Base-by-base conservation (phyloP, 345 rosid genomes). In the Rhizophora apiculata region DNA sequence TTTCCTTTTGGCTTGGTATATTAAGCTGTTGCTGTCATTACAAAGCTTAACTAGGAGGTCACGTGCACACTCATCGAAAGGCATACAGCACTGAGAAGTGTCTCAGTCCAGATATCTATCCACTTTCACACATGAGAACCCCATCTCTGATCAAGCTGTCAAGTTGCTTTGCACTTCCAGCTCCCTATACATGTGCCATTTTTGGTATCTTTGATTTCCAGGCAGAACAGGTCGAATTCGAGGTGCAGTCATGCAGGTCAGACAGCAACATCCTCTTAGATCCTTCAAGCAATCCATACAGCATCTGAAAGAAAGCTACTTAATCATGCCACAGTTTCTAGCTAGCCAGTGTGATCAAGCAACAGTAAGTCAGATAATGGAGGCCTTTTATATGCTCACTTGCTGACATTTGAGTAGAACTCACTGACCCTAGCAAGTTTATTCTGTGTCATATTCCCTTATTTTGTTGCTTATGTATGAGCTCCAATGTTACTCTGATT, bases 201-300 rank as follows among this genome's bases (percentile, higher is more conserved):
- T 95, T 72, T 79, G 61, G 82, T 90, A 95, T 87, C 99, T 86
- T 67, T 90, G 87, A 70, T 80, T 63, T 34, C 88, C 91, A 54
- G 89, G 86, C 65, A 95, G 83, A 74, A 88, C 77, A 29, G 99
- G 97, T 76, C 99, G 85, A 68, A 83, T 78, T 49, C 97, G 92
- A 61, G 89, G 84, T 32, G 96, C 94, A 63, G 81, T 76, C 5
- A 77, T 83, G 80, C 96, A 95, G 70, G 73, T 68, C 32, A 76
- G 78, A 80, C 92, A 76, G 82, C 98, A 92, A 49, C 99, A 88
- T 43, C 97, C 99, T 49, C 81, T 73, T 39, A 90, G 79, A 82
- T 78, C 71, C 70, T 72, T 75, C 52, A 84, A 59, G 65, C 97
- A 92, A 39, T 76, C 79, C 54, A 53, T 27, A 74, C 96, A 92